Percentiles rank a stretch among this genome's conserved stretches.
Conservation (phyloP, 2,329 filamentous ascomycete species). For the Ophiostoma ulmi region DNA sequence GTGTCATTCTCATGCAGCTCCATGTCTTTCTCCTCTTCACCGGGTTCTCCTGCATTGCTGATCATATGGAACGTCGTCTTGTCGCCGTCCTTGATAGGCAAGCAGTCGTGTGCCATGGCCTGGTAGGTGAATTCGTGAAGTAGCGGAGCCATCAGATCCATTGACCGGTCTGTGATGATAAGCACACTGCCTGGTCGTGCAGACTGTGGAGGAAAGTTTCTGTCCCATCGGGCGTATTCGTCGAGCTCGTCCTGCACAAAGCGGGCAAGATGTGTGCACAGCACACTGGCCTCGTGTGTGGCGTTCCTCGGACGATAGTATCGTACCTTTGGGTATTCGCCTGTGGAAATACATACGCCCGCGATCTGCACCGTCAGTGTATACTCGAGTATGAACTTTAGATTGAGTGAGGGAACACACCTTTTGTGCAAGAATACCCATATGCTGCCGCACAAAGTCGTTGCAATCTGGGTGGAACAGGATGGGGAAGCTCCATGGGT, state of each 20-base stretch:
- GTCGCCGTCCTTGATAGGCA: conserved; percentile 82
- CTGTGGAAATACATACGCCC: conserved; percentile 82
- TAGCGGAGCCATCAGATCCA: conserved; percentile 84
- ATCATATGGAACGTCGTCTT: conserved; percentile 80
- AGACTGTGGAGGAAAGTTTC: conserved; percentile 75
- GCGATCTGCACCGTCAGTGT: conserved; percentile 55
- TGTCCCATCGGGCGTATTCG: conserved; percentile 76
- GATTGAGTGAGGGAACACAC: conserved; percentile 42
- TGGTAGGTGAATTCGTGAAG: conserved; percentile 98
- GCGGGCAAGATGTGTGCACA: conserved; percentile 80
- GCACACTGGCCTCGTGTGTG: conserved; percentile 78
- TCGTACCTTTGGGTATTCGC: conserved; percentile 87
- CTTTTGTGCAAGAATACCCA: conserved; percentile 83
- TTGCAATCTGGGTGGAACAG: conserved; percentile 91
- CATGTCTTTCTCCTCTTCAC: conserved; percentile 80
- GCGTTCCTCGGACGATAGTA: conserved; percentile 76
- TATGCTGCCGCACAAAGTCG: conserved; percentile 71
- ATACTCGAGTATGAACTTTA: not conserved
- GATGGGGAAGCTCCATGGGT: conserved; percentile 92
- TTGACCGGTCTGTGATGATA: conserved; percentile 82
- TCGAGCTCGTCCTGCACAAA: conserved; percentile 92
- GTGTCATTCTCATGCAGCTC: conserved; percentile 86
- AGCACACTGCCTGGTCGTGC: conserved; percentile 75
- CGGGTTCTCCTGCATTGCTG: conserved; percentile 66
- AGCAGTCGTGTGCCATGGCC: conserved; percentile 91